Evolutionary conservation across 441 rosid genomes (phyloP), one percentile per base, ranked within the genome.

Genomic region (Sinapis alba): DNA sequence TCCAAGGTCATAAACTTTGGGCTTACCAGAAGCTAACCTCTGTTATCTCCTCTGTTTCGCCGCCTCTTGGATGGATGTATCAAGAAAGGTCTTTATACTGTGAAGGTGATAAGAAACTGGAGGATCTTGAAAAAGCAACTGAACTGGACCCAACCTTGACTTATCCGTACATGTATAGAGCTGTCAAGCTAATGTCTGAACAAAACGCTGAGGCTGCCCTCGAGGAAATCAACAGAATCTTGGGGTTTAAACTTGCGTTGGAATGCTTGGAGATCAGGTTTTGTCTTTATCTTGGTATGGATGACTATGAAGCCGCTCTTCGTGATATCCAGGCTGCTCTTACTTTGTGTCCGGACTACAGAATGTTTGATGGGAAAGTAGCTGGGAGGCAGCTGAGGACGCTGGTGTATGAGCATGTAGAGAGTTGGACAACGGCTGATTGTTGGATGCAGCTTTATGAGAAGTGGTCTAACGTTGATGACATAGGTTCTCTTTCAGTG

Each of bases 401-500:
- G 1, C 97, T 96, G 59, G 98, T 96, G 51, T 87, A 86, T 65
- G 99, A 90, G 85, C 98, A 96, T 78, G 88, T 91, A 23, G 97
- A 87, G 54, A 86, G 74, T 68, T 96, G 97, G 98, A 93, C 98
- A 54, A 86, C 97, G 1, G 99, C 98, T 0, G 99, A 96, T 86
- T 96, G 97, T 81, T 96, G 99, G 99, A 80, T 93, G 89, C 99
- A 96, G 66, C 78, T 96, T 77, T 96, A 93, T 78, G 97, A 91
- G 69, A 85, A 92, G 74, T 96, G 99, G 98, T 96, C 99, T 26
- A 87, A 89, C 27, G 99, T 96, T 71, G 99, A 95, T 76, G 99
- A 95, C 76, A 89, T 91, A 38, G 99, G 99, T 30, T 95, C 99
- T 54, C 97, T 96, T 78, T 96, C 99, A 6, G 99, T 96, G 36